These are phyloP conservation scores for Hypoxylon sp. DNA, from an alignment of 2,329 filamentous ascomycete species.

Conservation along the genomic window DNA sequence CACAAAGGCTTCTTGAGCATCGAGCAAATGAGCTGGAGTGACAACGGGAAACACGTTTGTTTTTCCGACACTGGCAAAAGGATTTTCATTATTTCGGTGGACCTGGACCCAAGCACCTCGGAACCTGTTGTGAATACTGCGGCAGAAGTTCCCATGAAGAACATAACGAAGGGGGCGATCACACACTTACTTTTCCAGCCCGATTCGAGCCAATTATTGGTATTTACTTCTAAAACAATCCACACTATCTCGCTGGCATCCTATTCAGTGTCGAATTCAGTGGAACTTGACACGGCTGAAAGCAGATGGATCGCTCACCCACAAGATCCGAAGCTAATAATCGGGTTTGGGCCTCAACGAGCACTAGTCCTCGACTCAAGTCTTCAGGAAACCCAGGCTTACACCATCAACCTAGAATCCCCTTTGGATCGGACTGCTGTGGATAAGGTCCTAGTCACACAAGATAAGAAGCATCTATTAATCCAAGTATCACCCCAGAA, in stretches of 20 bases:
- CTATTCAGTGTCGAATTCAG: slow-evolving; percentile 10
- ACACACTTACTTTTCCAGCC: slow-evolving; percentile 40
- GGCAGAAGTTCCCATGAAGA: slow-evolving; percentile 22
- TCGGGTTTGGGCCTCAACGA: slow-evolving; percentile 39
- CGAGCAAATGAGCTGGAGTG: slow-evolving; percentile 49
- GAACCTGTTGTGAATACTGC: background rate
- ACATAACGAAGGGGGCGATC: slow-evolving; percentile 35
- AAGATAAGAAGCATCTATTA: slow-evolving; percentile 42
- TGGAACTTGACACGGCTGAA: slow-evolving; percentile 13
- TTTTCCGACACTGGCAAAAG: slow-evolving; percentile 42
- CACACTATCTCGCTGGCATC: slow-evolving; percentile 16
- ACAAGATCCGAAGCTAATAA: slow-evolving; percentile 36
- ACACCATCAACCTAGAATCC: background rate
- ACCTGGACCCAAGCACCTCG: background rate
- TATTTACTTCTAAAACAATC: background rate
- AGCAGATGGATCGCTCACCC: slow-evolving; percentile 45
- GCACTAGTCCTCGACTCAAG: slow-evolving; percentile 17
- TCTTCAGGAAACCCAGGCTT: background rate
- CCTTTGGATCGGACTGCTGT: background rate
- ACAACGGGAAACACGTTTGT: slow-evolving; percentile 41
- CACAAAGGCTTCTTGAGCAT: slow-evolving; percentile 43
- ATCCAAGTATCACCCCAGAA: slow-evolving; percentile 5
- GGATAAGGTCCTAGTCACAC: slow-evolving; percentile 37
- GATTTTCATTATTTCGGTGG: slow-evolving; percentile 39
- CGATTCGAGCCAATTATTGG: slow-evolving; percentile 1